A percentile compares a stretch with the other conserved stretches of the same genome.
These are phyloP conservation scores for Paecilomyces sp. DNA, from an alignment of 2,329 filamentous ascomycete species.

Conservation along the genomic window DNA sequence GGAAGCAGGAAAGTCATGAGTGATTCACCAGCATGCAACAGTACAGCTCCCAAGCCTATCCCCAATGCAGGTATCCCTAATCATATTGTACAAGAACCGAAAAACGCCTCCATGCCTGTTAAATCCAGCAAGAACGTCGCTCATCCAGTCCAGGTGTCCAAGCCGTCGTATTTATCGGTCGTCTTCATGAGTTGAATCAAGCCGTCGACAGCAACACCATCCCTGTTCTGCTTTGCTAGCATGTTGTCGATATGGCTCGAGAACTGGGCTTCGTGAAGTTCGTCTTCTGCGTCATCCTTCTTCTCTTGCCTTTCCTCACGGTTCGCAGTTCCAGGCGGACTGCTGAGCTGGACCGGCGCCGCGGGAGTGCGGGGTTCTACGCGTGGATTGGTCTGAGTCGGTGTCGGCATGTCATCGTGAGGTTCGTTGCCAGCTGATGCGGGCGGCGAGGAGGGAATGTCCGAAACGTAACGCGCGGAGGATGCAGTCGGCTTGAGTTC, in stretches of 20 bases:
- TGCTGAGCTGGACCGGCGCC: constrained; percentile 30
- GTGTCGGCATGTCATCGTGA: constrained; percentile 13
- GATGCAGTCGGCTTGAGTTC: constrained; percentile 6
- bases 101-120: not conserved
- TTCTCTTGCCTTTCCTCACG: constrained; percentile 10
- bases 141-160: constrained; percentile 17
- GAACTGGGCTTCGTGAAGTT: not conserved
- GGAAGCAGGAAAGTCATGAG: not conserved
- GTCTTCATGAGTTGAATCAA: constrained; percentile 34
- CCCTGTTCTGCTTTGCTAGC: constrained; percentile 18
- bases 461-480: constrained; percentile 4
- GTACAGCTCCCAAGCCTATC: not conserved
- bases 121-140: not conserved
- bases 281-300: not conserved
- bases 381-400: constrained; percentile 10
- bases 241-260: constrained; percentile 11
- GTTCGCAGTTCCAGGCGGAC: constrained; percentile 23
- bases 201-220: constrained; percentile 32
- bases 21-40: not conserved
- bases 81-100: not conserved
- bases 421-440: constrained; percentile 7
- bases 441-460: constrained; percentile 11
- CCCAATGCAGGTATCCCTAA: not conserved
- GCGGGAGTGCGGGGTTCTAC: constrained; percentile 4
- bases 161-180: constrained; percentile 17